Base-by-base conservation (phyloP, 306 rosid species). In the Quercus rubra region DNA sequence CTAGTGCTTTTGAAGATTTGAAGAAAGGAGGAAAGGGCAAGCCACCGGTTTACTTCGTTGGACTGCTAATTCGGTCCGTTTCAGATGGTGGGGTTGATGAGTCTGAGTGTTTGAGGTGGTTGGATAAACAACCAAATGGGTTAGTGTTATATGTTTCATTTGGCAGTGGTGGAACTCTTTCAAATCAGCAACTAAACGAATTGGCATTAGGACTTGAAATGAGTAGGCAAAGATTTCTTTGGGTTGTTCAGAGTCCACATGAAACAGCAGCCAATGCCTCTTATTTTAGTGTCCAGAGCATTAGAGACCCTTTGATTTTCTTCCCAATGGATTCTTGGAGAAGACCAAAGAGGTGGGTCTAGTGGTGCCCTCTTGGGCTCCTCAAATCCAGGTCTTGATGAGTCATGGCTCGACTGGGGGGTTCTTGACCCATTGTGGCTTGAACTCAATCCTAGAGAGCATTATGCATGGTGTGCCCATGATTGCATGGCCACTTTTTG, bases 361-460 rank as follows among this genome's bases (percentile, higher is more conserved):
- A 5, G 82, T 83, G 4, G 79, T 83, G 30, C 14, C 54, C 5
- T 28, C 20, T 0, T 83, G 86, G 86, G 83, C 70, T 11, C 83
- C 86, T 6, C 64, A 79, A 38, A 77, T 71, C 4, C 59, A 55
- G 17, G 38, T 83, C 19, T 27, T 75, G 23, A 64, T 75, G 23
- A 64, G 25, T 30, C 83, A 75, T n/a, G 58, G 1, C 0, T 75
- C 81, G 17, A 75, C 63, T 0, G 78, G 83, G 1, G 81, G 86
- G 66, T 79, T 79, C 12, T 5, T 83, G 62, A 23, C 38, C 8
- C 86, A 83, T 19, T 79, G 83, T 11, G 83, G 86, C 33, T 83
- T 80, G 86, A 83, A 83, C 52, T 83, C 86, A 1, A 63, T 61
- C 7, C 33, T 83, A 11, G 86, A 83, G 63, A 83, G 83, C 35